A percentile compares a stretch with the other conserved stretches of the same genome.
Evolutionary conservation across 768 basidiomycete species (phyloP).

Genomic region (Rhizopogon roseolus): DNA sequence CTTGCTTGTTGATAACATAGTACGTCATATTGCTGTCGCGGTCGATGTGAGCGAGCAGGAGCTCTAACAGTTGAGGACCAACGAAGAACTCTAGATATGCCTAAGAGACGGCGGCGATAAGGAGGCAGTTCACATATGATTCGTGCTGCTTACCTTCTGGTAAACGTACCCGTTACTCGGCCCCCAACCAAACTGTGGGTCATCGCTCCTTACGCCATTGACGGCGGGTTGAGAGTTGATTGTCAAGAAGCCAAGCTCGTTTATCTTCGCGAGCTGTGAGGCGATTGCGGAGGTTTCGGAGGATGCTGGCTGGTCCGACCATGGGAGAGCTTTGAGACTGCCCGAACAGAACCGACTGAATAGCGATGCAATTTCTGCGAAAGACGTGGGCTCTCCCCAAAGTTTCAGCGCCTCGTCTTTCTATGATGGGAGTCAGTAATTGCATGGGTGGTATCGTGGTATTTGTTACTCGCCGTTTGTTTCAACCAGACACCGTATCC

Average conservation of each 20-base stretch:
- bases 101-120: constrained; percentile 33
- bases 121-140: not conserved
- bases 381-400: constrained; percentile 78
- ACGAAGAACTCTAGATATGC: constrained; percentile 98
- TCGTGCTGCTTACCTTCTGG: constrained; percentile 64
- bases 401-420: constrained; percentile 82
- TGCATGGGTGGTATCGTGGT: not conserved
- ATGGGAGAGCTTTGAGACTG: constrained; percentile 76
- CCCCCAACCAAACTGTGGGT: constrained; percentile 90
- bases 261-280: constrained; percentile 75
- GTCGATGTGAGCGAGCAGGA: constrained; percentile 78
- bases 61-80: constrained; percentile 61
- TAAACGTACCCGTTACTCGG: constrained; percentile 92
- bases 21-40: constrained; percentile 88
- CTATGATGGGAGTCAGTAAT: constrained; percentile 33
- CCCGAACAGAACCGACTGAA: constrained; percentile 83
- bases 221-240: constrained; percentile 98
- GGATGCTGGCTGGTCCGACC: constrained; percentile 89
- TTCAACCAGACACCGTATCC: constrained; percentile 94
- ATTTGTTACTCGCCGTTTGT: constrained; percentile 56
- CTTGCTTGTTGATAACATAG: constrained; percentile 94
- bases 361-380: constrained; percentile 62
- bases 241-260: constrained; percentile 88
- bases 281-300: constrained; percentile 82
- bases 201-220: constrained; percentile 80